Conservation (phyloP, 805 yeast species). For the Isabelozyma rhagii region DNA sequence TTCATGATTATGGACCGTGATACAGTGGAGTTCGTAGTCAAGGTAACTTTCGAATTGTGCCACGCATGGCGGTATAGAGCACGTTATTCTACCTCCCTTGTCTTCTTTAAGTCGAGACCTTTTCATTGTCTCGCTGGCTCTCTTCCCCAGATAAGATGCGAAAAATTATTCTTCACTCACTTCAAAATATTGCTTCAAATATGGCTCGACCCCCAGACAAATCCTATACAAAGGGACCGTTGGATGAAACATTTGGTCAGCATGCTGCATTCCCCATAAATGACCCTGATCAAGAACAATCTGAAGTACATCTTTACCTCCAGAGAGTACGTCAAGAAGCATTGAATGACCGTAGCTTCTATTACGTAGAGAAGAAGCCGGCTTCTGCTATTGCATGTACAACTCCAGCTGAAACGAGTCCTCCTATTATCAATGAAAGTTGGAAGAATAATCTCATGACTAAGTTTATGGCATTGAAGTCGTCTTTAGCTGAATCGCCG, state of each 20-base stretch:
- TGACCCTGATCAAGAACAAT: constrained; percentile 3
- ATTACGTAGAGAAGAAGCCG: background rate
- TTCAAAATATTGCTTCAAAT: too few species aligned
- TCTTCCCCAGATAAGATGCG: background rate
- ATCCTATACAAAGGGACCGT: constrained; percentile 12
- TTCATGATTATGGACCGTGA: constrained; percentile 23
- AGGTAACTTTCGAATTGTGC: constrained; percentile 5
- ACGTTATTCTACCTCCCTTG: background rate
- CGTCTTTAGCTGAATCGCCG: background rate
- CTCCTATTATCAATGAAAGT: background rate
- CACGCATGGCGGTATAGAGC: background rate
- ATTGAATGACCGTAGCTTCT: constrained; percentile 12
- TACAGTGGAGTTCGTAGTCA: constrained; percentile 19
- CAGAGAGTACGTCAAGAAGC: constrained; percentile 30
- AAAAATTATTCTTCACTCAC: background rate
- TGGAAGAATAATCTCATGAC: constrained; percentile 1
- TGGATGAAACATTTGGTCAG: constrained; percentile 28
- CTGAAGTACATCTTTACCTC: constrained; percentile 22
- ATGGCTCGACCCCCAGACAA: too few species aligned
- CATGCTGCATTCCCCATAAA: constrained; percentile 23
- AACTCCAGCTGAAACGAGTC: background rate
- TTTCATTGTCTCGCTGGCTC: background rate
- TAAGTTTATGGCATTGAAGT: constrained; percentile 1
- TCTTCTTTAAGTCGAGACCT: background rate
- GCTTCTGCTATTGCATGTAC: background rate